Evolutionary conservation across 2,329 filamentous ascomycete species (phyloP), one percentile per base, ranked within the genome.

Genomic region (Aspergillus unguis): DNA sequence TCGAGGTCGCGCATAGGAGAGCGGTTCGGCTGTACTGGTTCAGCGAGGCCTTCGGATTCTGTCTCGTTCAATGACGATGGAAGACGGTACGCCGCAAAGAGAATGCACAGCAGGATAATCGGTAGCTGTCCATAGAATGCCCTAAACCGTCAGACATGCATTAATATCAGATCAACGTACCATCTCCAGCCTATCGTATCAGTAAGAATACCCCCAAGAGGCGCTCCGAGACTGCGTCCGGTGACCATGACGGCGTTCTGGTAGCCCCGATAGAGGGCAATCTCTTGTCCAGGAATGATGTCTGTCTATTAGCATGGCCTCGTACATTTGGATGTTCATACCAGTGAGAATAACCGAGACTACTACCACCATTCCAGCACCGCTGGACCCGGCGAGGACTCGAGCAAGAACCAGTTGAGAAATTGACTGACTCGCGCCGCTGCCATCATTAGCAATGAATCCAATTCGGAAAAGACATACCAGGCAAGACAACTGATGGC

Each of bases 181-280:
- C 85, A 87, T 38, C 87, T 76, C 87, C 87, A 91, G 29, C 87
- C 87, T 1, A 90, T 69, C 32, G 74, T 76, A 62, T 90, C 86
- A 26, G 85, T 85, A 63, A 91, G 81, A 48, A 84, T 76, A 1
- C 87, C 87, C 10, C 87, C 87, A 5, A 87, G 75, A 0, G 86
- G 86, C 1, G 86, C 86, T 2, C 87, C 87, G 2, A 83, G 65
- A 35, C 72, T 75, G 26, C 75, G 62, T 5, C 76, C 76, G 2
- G 69, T 70, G 1, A 75, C 77, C 25, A 70, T 65, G 11, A 73
- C 65, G 4, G 77, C 62, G 43, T 78, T 78, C 46, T 77, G 71
- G 55, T 78, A 79, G 37, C 73, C 71, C 25, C 76, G 62, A 59
- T 71, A 71, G 0, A 68, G 57, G 1, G 74, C 76, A 2, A 77